Evolutionary conservation across 768 basidiomycete species (phyloP), one percentile per base, ranked within the genome.

Genomic region (Vishniacozyma victoriae): DNA sequence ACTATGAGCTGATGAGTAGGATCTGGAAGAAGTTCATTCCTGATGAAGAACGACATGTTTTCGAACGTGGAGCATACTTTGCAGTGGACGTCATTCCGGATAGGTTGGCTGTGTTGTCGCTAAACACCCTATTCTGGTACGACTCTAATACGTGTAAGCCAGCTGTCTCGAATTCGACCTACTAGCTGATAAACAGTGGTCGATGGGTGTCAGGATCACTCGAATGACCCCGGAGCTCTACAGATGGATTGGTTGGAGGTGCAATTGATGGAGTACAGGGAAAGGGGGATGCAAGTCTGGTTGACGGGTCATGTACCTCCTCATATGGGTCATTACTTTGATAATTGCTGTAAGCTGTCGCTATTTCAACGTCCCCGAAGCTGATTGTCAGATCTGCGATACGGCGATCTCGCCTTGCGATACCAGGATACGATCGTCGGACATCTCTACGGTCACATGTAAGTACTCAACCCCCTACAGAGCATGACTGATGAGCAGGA

Each of bases 61-160:
- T 93, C 70, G 83, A 85, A 54, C 78, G 86, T 26, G 89, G 90
- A n/a, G 87, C 83, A 16, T 92, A 92, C 72, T 92, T 77, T 61
- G 77, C 85, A 2, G 75, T 79, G 29, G 88, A 91, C 60, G 84
- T 92, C 35, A 80, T 92, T 24, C 84, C 86, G 0, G 77, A 82
- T 53, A 62, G 80, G 47, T 59, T 91, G 31, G 87, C 86, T 11
- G 85, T 83, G 41, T 82, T 95, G 63, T 85, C 84, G 57, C 75
- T 92, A 43, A 95, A 91, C 71, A 90, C 89, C 0, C 79, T 92
- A 74, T 92, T 87, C 73, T 91, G 87, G 74, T 92, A 85, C 70
- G 85, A 87, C 67, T 82, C 85, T 13, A 91, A 91, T 71, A 86
- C 86, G 75, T 84, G 87, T 84, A 44, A 49, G 75, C 56, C 20